phyloP scores from a whole-genome alignment of 352 stramenopile genomes.

The Globisporangium barbulae region DNA sequence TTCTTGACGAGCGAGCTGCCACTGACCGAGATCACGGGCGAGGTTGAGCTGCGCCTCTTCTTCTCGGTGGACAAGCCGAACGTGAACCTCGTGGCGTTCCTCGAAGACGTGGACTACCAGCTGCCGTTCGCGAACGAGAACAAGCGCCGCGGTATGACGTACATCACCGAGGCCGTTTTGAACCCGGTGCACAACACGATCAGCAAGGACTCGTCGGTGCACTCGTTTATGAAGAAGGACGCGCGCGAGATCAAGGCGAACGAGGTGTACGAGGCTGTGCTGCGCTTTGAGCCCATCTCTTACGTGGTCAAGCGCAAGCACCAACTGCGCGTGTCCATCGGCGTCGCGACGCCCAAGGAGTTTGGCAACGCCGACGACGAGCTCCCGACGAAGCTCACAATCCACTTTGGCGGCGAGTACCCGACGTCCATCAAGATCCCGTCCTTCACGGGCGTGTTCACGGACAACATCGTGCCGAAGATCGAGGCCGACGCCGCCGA shows the following conservation, averaged over 20 bases:
- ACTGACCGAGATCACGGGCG: constrained; percentile 66
- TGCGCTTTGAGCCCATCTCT: constrained; percentile 72
- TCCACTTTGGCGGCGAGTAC: constrained; percentile 71
- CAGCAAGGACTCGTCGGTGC: constrained; percentile 49
- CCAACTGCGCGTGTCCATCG: constrained; percentile 71
- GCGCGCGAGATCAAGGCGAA: constrained; percentile 53
- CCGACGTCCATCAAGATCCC: constrained; percentile 72
- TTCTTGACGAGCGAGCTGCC: constrained; percentile 60
- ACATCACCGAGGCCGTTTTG: constrained; percentile 74
- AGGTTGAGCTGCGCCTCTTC: constrained; percentile 71
- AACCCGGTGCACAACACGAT: constrained; percentile 71
- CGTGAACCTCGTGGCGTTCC: constrained; percentile 68
- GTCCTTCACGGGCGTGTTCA: constrained; percentile 54
- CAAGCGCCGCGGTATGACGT: constrained; percentile 74
- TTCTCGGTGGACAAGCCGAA: constrained; percentile 69
- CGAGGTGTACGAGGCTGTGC: constrained; percentile 74
- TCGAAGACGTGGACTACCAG: constrained; percentile 77
- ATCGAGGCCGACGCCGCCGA: constrained; percentile 22
- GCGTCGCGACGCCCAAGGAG: constrained; percentile 46
- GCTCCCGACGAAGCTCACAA: constrained; percentile 59
- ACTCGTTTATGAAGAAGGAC: constrained; percentile 66
- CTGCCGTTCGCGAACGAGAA: constrained; percentile 75
- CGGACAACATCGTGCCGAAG: constrained; percentile 54
- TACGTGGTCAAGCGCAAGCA: constrained; percentile 79
- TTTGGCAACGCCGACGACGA: constrained; percentile 51